Evolutionary conservation across 2,329 filamentous ascomycete genomes (phyloP).

Genomic region (Cordyceps javanica): DNA sequence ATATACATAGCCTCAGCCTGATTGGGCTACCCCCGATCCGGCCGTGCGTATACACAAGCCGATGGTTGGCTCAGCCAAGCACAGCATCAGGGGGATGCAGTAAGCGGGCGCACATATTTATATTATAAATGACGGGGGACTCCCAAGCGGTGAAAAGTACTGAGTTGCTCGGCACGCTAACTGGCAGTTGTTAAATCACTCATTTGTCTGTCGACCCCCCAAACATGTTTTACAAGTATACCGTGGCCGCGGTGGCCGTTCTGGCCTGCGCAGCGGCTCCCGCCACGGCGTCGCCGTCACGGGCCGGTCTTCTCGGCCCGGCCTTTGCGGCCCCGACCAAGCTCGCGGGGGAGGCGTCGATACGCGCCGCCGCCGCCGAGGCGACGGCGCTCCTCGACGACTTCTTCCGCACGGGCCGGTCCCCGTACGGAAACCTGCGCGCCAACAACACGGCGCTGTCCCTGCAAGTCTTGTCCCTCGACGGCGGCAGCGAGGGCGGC

Average conservation of each 20-base stretch:
- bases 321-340: background rate
- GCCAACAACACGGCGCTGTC: constrained; percentile 14
- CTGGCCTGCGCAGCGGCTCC: background rate
- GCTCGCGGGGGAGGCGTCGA: background rate
- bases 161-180: background rate
- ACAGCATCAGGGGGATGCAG: too few relatives aligned
- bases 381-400: constrained; percentile 1
- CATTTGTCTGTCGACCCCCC: too few relatives aligned
- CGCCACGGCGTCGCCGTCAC: background rate
- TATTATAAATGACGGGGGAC: background rate
- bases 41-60: too few relatives aligned
- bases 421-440: constrained; percentile 8
- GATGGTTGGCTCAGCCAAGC: too few relatives aligned
- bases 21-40: background rate
- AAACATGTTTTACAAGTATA: too few relatives aligned
- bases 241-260: background rate
- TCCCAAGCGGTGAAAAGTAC: background rate
- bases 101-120: too few relatives aligned
- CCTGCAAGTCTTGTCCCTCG: constrained; percentile 8
- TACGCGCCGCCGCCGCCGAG: background rate
- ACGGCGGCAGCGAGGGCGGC: too few relatives aligned
- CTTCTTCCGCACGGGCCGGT: constrained; percentile 1
- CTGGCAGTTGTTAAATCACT: too few relatives aligned
- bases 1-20: background rate
- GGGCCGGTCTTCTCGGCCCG: background rate